Evolutionary conservation across 345 rosid species (phyloP).

Genomic region (Triadica sebifera): DNA sequence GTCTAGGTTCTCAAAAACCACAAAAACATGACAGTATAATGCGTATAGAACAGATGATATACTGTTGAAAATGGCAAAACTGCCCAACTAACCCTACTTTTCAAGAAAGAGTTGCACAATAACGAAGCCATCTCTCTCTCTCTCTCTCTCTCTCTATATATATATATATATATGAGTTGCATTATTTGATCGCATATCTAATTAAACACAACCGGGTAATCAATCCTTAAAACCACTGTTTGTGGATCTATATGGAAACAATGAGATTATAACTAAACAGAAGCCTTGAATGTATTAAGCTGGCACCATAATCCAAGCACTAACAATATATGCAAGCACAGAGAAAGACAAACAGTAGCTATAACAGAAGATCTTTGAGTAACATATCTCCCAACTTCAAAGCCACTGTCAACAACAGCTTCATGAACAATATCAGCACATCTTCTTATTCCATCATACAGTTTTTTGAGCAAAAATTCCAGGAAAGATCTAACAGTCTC

Average conservation of each 20-base stretch:
- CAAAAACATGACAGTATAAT: no score
- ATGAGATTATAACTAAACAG: background rate
- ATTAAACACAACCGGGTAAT: background rate
- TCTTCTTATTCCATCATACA: conserved; percentile 39
- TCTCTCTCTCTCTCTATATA: no score
- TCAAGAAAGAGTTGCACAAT: no score
- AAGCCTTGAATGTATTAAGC: conserved; percentile 14
- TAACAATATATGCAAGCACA: conserved; percentile 59
- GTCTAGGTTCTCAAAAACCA: no score
- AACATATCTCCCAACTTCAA: conserved; percentile 47
- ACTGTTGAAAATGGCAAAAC: no score
- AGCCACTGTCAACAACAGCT: conserved; percentile 42
- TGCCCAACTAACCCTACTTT: no score
- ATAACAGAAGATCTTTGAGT: conserved; percentile 48
- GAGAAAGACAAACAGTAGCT: conserved; percentile 50
- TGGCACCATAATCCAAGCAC: conserved; percentile 59
- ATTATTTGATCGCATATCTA: no score
- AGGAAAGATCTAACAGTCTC: conserved; percentile 70
- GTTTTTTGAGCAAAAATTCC: conserved; percentile 51
- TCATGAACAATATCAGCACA: conserved; percentile 39
- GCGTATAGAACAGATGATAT: no score
- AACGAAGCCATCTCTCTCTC: no score
- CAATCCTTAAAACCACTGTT: background rate
- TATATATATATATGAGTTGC: no score
- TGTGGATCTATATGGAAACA: background rate